Evolutionary conservation across 768 basidiomycete genomes (phyloP).

Genomic region (Leccinum disarticulatum): DNA sequence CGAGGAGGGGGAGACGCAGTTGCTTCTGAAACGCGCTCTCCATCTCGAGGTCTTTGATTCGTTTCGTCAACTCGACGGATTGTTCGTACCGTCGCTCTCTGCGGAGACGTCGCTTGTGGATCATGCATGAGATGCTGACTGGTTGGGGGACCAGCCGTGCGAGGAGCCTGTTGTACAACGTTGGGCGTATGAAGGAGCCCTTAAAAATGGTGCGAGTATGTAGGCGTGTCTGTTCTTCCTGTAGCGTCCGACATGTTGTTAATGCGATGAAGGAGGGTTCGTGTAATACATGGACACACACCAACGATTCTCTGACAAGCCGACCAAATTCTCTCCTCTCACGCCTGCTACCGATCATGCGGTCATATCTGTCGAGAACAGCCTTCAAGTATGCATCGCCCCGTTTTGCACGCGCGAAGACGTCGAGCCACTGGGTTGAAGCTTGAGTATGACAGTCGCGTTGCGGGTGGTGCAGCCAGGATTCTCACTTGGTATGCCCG

Average conservation of each 20-base stretch:
- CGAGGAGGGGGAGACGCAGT: constrained; percentile 39
- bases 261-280: background rate
- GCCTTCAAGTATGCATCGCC: constrained; percentile 49
- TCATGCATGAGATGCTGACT: constrained; percentile 65
- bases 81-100: constrained; percentile 46
- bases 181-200: constrained; percentile 65
- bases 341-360: constrained; percentile 50
- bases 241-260: background rate
- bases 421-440: constrained; percentile 50
- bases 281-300: constrained; percentile 29
- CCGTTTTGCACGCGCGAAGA: constrained; percentile 50
- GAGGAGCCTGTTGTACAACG: constrained; percentile 64
- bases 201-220: constrained; percentile 67
- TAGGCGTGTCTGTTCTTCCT: constrained; percentile 59
- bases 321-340: constrained; percentile 49
- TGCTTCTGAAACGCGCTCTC: constrained; percentile 42
- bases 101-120: constrained; percentile 45
- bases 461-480: background rate
- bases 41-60: constrained; percentile 32
- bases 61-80: constrained; percentile 32
- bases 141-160: constrained; percentile 85
- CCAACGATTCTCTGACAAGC: constrained; percentile 52
- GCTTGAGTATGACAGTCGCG: background rate
- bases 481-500: constrained; percentile 57
- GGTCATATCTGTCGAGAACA: constrained; percentile 57